Evolutionary conservation across 1,139 yeast species (phyloP).

Genomic region (Geotrichum carabidarum): DNA sequence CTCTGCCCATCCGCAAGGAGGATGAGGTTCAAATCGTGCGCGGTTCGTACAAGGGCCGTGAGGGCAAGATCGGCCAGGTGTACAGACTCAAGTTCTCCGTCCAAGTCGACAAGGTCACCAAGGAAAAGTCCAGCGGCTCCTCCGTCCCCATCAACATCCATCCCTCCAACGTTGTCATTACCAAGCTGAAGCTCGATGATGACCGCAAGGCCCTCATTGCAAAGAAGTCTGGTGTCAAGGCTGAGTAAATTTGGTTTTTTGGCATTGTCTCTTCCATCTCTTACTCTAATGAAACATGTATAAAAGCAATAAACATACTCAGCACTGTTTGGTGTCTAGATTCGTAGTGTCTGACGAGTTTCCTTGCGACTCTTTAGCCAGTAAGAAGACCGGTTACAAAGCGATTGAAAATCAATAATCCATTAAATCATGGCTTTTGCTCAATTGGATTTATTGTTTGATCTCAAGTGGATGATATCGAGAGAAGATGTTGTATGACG

Average conservation of each 20-base stretch:
- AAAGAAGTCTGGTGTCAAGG: constrained; percentile 80
- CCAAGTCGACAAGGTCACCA: constrained; percentile 95
- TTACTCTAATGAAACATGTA: constrained; percentile 6
- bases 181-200: constrained; percentile 96
- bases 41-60: constrained; percentile 99
- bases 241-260: constrained; percentile 45
- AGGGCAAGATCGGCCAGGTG: constrained; percentile 96
- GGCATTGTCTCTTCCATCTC: not conserved
- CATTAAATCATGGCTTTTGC: too few species aligned
- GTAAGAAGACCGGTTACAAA: too few species aligned
- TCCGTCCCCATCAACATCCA: constrained; percentile 95
- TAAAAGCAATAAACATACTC: constrained; percentile 12
- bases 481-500: too few species aligned
- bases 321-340: not conserved
- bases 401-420: too few species aligned
- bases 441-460: too few species aligned
- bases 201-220: constrained; percentile 97
- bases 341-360: too few species aligned
- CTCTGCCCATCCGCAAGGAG: constrained; percentile 97
- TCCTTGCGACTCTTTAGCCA: too few species aligned
- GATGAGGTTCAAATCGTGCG: constrained; percentile 95
- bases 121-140: constrained; percentile 98
- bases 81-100: constrained; percentile 98
- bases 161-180: constrained; percentile 98
- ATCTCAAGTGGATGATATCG: too few species aligned